phyloP scores from a whole-genome alignment of 2,329 filamentous ascomycete genomes.

The Aspergillus sclerotialis region DNA sequence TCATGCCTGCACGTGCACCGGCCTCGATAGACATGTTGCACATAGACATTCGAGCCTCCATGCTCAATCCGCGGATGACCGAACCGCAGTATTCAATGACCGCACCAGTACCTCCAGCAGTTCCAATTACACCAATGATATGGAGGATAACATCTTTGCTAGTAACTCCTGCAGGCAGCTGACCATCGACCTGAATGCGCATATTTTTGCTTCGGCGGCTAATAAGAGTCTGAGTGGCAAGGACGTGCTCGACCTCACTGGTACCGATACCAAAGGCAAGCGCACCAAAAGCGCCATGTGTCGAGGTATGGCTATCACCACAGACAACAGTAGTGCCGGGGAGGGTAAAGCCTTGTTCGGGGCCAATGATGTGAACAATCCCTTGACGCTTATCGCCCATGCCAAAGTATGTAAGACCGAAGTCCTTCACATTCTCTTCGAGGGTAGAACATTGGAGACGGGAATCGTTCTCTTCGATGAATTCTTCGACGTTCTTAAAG shows the following conservation, averaged over 20 bases:
- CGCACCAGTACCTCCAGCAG: constrained; percentile 85
- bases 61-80: constrained; percentile 79
- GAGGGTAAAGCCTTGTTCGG: constrained; percentile 96
- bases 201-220: constrained; percentile 98
- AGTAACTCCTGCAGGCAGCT: constrained; percentile 82
- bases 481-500: constrained; percentile 87
- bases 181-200: constrained; percentile 90
- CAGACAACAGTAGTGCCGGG: constrained; percentile 96
- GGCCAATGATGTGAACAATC: constrained; percentile 97
- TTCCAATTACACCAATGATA: constrained; percentile 88
- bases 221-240: constrained; percentile 92
- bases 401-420: constrained; percentile 94
- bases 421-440: constrained; percentile 95
- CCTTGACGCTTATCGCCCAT: constrained; percentile 94
- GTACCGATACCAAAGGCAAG: constrained; percentile 97
- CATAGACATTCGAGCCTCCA: constrained; percentile 98
- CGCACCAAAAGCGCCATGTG: constrained; percentile 91
- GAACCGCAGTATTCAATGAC: constrained; percentile 98
- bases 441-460: constrained; percentile 90
- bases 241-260: constrained; percentile 95
- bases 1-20: constrained; percentile 91
- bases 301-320: constrained; percentile 96
- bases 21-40: constrained; percentile 99
- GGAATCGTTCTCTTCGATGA: constrained; percentile 92
- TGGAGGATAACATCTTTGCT: constrained; percentile 94